These are phyloP conservation scores for Xylaria sp. DNA, from an alignment of 495 filamentous ascomycete species.

Conservation along the genomic window DNA sequence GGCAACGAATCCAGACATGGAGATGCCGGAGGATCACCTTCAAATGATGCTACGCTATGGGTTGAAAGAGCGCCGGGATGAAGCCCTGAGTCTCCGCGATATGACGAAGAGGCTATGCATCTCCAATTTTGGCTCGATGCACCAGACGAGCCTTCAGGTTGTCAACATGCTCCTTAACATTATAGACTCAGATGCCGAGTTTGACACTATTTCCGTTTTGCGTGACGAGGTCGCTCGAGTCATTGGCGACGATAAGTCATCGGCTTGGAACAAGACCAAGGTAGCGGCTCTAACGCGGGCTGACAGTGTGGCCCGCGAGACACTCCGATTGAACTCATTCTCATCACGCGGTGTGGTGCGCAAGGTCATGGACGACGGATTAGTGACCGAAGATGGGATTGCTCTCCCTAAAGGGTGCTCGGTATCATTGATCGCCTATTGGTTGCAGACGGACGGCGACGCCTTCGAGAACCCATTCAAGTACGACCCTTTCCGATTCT, in stretches of 20 bases:
- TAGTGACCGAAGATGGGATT: conserved; percentile 42
- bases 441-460: conserved; percentile 41
- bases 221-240: conserved; percentile 41
- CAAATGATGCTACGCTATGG: conserved; percentile 49
- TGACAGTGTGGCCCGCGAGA: conserved; percentile 53
- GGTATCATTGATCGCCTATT: conserved; percentile 39
- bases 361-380: conserved; percentile 34
- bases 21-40: conserved; percentile 43
- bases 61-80: conserved; percentile 40
- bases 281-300: conserved; percentile 42
- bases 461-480: conserved; percentile 36
- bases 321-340: conserved; percentile 46
- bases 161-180: conserved; percentile 43
- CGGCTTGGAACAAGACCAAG: conserved; percentile 43
- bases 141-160: conserved; percentile 35
- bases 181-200: conserved; percentile 41
- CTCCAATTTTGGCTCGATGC: conserved; percentile 41
- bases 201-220: conserved; percentile 44
- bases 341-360: conserved; percentile 41
- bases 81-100: conserved; percentile 38
- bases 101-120: conserved; percentile 39
- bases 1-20: conserved; percentile 28
- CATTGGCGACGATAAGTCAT: conserved; percentile 24
- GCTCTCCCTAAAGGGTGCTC: conserved; percentile 42
- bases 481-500: conserved; percentile 39